phyloP scores from a whole-genome alignment of 495 filamentous ascomycete species.

The Neurospora sp. region DNA sequence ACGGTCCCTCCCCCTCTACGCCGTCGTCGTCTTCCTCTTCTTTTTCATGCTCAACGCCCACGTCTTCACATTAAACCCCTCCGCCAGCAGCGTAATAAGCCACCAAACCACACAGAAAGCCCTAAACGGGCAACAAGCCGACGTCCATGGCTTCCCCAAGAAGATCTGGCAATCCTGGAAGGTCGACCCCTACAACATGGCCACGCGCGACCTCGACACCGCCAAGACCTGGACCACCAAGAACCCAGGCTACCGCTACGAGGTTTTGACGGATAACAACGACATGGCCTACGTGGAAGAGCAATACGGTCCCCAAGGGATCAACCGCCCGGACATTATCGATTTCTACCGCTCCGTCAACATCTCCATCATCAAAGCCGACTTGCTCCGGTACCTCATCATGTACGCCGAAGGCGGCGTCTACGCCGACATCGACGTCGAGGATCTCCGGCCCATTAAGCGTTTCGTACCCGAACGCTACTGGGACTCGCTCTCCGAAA shows the following conservation, averaged over 20 bases:
- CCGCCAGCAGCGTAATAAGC: not conserved
- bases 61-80: constrained; percentile 8
- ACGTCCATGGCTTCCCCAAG: constrained; percentile 8
- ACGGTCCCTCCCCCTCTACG: constrained; percentile 16
- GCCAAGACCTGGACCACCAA: constrained; percentile 46
- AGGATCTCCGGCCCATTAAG: constrained; percentile 34
- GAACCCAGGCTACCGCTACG: constrained; percentile 49
- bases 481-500: constrained; percentile 22
- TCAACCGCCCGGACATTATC: constrained; percentile 49
- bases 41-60: constrained; percentile 29
- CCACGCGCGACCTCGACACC: constrained; percentile 35
- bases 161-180: constrained; percentile 59
- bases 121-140: not conserved
- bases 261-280: constrained; percentile 51
- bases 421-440: constrained; percentile 47
- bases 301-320: constrained; percentile 40
- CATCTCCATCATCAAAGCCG: constrained; percentile 48
- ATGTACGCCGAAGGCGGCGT: constrained; percentile 45
- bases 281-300: constrained; percentile 45
- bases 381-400: constrained; percentile 46
- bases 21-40: constrained; percentile 17
- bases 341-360: constrained; percentile 42
- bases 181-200: constrained; percentile 43
- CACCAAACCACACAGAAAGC: constrained; percentile 1
- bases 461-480: constrained; percentile 42